phyloP scores from a whole-genome alignment of 805 yeast genomes.

The Hanseniaspora hatyaiensis region DNA sequence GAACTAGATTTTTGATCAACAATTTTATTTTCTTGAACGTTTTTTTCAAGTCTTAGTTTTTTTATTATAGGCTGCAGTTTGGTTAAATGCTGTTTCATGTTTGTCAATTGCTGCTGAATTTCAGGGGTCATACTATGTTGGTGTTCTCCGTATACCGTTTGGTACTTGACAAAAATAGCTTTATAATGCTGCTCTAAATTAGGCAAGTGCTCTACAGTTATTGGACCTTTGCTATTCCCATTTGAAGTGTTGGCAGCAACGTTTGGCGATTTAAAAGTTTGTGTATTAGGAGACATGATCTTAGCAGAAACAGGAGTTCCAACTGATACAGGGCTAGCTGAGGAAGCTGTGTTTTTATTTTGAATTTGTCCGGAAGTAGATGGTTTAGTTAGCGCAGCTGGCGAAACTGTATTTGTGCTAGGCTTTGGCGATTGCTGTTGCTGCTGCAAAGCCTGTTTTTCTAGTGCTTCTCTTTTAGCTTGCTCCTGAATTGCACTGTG shows the following conservation, averaged over 20 bases:
- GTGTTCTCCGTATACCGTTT: constrained; percentile 1
- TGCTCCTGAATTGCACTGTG: constrained; percentile 15
- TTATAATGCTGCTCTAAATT: constrained; percentile 12
- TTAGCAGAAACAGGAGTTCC: constrained; percentile 1
- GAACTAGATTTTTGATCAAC: constrained; percentile 2
- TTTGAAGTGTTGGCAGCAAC: background rate
- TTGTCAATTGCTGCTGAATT: background rate
- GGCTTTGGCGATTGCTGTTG: constrained; percentile 2
- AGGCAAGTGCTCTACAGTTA: constrained; percentile 10
- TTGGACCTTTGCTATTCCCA: background rate
- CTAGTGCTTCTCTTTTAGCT: constrained; percentile 9
- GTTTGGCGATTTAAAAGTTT: background rate
- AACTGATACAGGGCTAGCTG: background rate
- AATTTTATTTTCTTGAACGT: background rate
- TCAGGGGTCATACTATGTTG: constrained; percentile 2
- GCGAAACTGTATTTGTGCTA: background rate
- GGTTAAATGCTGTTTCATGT: constrained; percentile 9
- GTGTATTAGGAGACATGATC: background rate
- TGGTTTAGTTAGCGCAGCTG: too few relatives aligned
- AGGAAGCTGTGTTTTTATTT: background rate
- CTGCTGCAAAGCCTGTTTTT: background rate
- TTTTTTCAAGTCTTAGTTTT: constrained; percentile 4
- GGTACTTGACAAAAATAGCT: constrained; percentile 8
- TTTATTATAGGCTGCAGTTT: constrained; percentile 12
- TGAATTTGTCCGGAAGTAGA: background rate